Conservation (phyloP, 805 yeast genomes). For the Wickerhamiella nectarea region DNA sequence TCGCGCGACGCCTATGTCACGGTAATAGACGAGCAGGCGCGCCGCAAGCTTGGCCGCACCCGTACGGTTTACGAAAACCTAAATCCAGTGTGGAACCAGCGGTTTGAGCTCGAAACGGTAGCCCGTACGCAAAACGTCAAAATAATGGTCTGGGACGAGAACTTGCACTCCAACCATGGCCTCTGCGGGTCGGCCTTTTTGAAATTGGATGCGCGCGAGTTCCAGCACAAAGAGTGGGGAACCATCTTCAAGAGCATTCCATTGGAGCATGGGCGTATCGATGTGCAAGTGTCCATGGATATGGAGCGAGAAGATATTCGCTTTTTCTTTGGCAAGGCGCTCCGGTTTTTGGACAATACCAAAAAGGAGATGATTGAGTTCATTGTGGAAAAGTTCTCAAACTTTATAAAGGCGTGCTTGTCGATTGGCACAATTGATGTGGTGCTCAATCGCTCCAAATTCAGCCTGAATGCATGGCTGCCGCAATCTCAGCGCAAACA, state of each 20-base stretch:
- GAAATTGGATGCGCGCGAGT: slow-evolving; percentile 47
- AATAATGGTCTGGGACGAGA: slow-evolving; percentile 60
- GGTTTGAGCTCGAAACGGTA: slow-evolving; percentile 44
- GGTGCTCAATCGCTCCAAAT: slow-evolving; percentile 25
- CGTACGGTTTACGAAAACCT: slow-evolving; percentile 44
- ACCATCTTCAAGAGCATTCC: slow-evolving; percentile 53
- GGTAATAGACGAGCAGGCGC: slow-evolving; percentile 40
- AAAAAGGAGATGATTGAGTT: slow-evolving; percentile 53
- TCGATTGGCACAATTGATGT: slow-evolving; percentile 46
- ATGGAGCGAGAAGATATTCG: slow-evolving; percentile 68
- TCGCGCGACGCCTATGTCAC: slow-evolving; percentile 47
- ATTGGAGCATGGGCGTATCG: slow-evolving; percentile 44
- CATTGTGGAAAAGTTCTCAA: slow-evolving; percentile 60
- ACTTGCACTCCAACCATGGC: slow-evolving; percentile 39
- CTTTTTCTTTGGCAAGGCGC: slow-evolving; percentile 65
- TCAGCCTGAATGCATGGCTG: slow-evolving; percentile 22
- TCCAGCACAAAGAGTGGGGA: slow-evolving; percentile 42
- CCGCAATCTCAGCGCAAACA: slow-evolving; percentile 10
- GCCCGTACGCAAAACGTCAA: slow-evolving; percentile 35
- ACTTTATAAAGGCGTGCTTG: slow-evolving; percentile 42
- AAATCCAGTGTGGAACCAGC: slow-evolving; percentile 80
- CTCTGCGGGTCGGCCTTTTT: slow-evolving; percentile 53
- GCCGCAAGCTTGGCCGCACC: slow-evolving; percentile 54
- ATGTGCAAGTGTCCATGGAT: slow-evolving; percentile 60
- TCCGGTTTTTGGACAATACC: slow-evolving; percentile 47